A percentile compares a stretch with the other conserved stretches of the same genome.
Conservation (phyloP, 495 filamentous ascomycete genomes). For the Copromyces sp. region DNA sequence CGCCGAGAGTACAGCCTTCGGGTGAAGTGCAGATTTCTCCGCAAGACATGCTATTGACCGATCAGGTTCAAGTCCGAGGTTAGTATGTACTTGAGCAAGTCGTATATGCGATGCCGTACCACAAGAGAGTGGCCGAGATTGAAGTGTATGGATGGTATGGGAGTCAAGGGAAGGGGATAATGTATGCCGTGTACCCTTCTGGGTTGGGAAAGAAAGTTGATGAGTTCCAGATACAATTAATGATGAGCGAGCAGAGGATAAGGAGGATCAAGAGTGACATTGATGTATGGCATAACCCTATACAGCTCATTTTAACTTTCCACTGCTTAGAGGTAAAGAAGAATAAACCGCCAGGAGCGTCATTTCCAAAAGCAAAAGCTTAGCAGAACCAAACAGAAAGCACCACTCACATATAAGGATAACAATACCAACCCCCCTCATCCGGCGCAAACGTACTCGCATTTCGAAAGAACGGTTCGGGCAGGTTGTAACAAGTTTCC, state of each 20-base stretch:
- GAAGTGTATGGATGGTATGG: background rate
- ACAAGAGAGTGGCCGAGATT: background rate
- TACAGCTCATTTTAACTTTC: no score
- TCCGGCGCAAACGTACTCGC: slow-evolving; percentile 33
- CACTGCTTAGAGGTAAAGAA: no score
- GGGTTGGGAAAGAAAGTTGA: background rate
- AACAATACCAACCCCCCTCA: slow-evolving; percentile 31
- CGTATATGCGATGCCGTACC: background rate
- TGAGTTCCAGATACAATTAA: background rate
- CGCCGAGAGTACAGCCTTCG: slow-evolving; percentile 35
- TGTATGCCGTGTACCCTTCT: background rate
- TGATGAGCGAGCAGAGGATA: no score
- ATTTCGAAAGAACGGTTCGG: slow-evolving; percentile 19
- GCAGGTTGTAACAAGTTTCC: slow-evolving; percentile 28
- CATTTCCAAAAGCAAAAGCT: no score
- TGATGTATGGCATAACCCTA: no score
- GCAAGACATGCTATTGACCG: slow-evolving; percentile 14
- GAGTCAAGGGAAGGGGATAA: background rate
- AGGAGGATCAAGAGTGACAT: no score
- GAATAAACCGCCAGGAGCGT: no score
- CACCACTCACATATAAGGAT: slow-evolving; percentile 20
- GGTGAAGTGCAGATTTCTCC: slow-evolving; percentile 30
- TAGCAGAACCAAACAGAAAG: no score
- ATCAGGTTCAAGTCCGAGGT: background rate
- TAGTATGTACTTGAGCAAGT: background rate